These are phyloP conservation scores for Zopfia rhizophila DNA, from an alignment of 2,329 filamentous ascomycete genomes.

Conservation along the genomic window DNA sequence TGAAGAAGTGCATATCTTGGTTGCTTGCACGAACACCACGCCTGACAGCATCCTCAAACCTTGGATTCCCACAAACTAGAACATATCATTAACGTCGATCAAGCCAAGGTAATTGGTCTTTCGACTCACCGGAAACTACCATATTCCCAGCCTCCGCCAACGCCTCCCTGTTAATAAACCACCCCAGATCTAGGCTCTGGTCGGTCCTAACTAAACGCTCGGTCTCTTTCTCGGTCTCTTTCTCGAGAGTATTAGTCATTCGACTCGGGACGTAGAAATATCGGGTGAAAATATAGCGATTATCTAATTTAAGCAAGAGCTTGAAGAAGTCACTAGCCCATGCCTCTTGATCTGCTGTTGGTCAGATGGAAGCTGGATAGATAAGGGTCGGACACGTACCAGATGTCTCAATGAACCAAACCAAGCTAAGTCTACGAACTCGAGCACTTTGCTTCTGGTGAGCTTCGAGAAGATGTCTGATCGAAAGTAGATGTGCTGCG, in stretches of 20 bases:
- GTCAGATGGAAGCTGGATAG: constrained; percentile 3
- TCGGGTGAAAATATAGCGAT: constrained; percentile 12
- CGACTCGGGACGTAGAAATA: background rate
- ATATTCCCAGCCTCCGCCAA: constrained; percentile 22
- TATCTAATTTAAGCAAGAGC: constrained; percentile 10
- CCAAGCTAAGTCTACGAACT: constrained; percentile 18
- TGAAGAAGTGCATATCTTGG: constrained; percentile 15
- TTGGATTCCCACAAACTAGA: constrained; percentile 22
- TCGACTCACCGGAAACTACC: constrained; percentile 19
- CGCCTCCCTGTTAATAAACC: constrained; percentile 13
- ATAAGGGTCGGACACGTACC: constrained; percentile 13
- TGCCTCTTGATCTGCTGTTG: constrained; percentile 13
- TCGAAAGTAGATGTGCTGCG: constrained; percentile 19
- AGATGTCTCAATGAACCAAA: constrained; percentile 20
- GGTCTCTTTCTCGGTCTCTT: background rate
- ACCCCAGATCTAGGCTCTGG: background rate
- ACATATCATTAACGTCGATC: no score
- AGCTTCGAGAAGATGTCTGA: constrained; percentile 16
- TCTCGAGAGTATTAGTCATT: background rate
- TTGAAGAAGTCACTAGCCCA: constrained; percentile 16
- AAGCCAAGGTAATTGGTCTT: no score
- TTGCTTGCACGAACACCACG: constrained; percentile 10
- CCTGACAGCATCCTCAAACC: constrained; percentile 20
- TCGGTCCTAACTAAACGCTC: constrained; percentile 1
- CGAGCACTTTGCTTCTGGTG: constrained; percentile 17